Evolutionary conservation across 805 yeast genomes (phyloP).

Genomic region (Teunomyces gatunensis): DNA sequence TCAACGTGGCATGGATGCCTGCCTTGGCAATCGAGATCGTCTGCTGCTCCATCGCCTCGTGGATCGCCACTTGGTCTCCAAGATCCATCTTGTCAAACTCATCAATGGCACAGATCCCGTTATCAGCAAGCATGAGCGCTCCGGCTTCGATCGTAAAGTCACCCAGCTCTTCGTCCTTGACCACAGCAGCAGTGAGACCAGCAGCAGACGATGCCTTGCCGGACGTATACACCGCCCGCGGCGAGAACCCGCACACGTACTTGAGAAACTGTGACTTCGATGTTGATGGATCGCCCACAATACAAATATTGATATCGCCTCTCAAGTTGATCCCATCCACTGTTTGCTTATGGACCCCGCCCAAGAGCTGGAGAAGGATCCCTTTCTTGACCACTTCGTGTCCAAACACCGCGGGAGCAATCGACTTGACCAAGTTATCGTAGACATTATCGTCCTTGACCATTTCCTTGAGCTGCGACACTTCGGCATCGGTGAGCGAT

Average conservation of each 20-base stretch:
- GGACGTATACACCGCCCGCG: slow-evolving; percentile 93
- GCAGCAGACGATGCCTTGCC: slow-evolving; percentile 99
- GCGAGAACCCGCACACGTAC: slow-evolving; percentile 87
- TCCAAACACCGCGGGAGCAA: slow-evolving; percentile 96
- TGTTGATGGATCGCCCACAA: slow-evolving; percentile 97
- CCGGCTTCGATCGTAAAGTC: slow-evolving; percentile 98
- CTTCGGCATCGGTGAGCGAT: slow-evolving; percentile 76
- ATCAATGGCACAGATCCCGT: slow-evolving; percentile 97
- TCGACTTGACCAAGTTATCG: slow-evolving; percentile 76
- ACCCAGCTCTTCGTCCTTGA: slow-evolving; percentile 94
- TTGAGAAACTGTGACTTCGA: slow-evolving; percentile 94
- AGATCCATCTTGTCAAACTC: slow-evolving; percentile 98
- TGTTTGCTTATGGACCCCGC: slow-evolving; percentile 94
- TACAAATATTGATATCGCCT: slow-evolving; percentile 95
- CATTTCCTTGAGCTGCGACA: slow-evolving; percentile 83
- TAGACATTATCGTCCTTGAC: slow-evolving; percentile 85
- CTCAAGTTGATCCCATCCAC: slow-evolving; percentile 91
- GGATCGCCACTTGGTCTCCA: slow-evolving; percentile 95
- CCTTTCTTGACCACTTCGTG: slow-evolving; percentile 95
- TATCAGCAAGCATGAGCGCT: slow-evolving; percentile 96
- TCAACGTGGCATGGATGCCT: slow-evolving; percentile 95
- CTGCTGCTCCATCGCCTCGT: slow-evolving; percentile 99
- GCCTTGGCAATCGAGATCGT: slow-evolving; percentile 98
- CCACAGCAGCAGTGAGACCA: slow-evolving; percentile 97
- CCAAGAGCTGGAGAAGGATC: slow-evolving; percentile 77